Conservation (phyloP, 495 filamentous ascomycete genomes). For the Astrothelium subdiscretum region DNA sequence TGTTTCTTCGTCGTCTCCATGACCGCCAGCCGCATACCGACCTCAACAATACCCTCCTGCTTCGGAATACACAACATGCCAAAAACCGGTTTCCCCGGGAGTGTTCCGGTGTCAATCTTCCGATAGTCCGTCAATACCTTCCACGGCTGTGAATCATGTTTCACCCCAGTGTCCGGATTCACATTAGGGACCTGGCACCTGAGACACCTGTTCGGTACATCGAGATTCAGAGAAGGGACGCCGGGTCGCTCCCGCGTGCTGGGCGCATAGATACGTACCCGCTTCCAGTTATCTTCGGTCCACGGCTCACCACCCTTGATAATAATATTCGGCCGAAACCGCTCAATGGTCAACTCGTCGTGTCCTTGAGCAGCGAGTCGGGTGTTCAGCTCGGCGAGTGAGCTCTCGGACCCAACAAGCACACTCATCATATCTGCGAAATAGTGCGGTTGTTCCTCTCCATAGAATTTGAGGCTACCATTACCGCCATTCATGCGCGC, state of each 20-base stretch:
- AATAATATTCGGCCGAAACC: slow-evolving; percentile 33
- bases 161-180: slow-evolving; percentile 30
- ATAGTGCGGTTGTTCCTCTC: slow-evolving; percentile 15
- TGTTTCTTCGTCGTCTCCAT: slow-evolving; percentile 35
- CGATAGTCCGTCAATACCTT: slow-evolving; percentile 31
- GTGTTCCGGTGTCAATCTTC: slow-evolving; percentile 25
- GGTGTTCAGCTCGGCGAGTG: slow-evolving; percentile 32
- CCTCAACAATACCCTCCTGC: slow-evolving; percentile 37
- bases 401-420: slow-evolving; percentile 26
- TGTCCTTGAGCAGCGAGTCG: slow-evolving; percentile 19
- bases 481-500: slow-evolving; percentile 21
- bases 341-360: slow-evolving; percentile 30
- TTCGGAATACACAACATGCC: slow-evolving; percentile 32
- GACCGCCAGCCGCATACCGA: slow-evolving; percentile 45
- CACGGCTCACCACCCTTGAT: slow-evolving; percentile 26
- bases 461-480: slow-evolving; percentile 23
- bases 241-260: neutral
- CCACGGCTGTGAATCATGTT: slow-evolving; percentile 32
- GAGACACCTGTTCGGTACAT: slow-evolving; percentile 27
- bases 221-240: slow-evolving; percentile 21
- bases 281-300: slow-evolving; percentile 33
- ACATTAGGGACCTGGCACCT: slow-evolving; percentile 34
- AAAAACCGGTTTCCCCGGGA: slow-evolving; percentile 32
- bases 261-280: slow-evolving; percentile 14
- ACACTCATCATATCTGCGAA: slow-evolving; percentile 32